These are phyloP conservation scores for Dacryopinax primogenitus DNA, from an alignment of 768 basidiomycete genomes.

Conservation along the genomic window DNA sequence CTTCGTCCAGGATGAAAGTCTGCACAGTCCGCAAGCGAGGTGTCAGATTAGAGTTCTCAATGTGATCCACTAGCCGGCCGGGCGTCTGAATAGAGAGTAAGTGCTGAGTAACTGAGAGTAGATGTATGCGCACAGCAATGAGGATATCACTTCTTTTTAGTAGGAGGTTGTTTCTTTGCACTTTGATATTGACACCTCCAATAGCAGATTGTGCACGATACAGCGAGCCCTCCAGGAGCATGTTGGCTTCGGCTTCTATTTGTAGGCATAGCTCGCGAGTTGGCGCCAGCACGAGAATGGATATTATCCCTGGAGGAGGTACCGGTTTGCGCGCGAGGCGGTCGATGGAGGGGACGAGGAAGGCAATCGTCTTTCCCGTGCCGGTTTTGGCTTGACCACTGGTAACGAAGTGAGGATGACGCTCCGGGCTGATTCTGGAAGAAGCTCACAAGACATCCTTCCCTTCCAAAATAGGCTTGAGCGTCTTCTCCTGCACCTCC, in stretches of 20 bases:
- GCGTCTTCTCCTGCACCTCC: conserved; percentile 24
- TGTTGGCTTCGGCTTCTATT: conserved; percentile 20
- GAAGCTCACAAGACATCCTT: conserved; percentile 19
- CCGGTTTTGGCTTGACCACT: conserved; percentile 34
- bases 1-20: conserved; percentile 33
- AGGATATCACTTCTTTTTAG: conserved; percentile 14
- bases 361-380: conserved; percentile 41
- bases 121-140: conserved; percentile 16
- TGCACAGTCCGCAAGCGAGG: conserved; percentile 31
- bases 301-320: conserved; percentile 18
- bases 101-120: conserved; percentile 23
- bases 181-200: conserved; percentile 34
- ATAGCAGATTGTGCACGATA: conserved; percentile 40
- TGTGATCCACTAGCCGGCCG: conserved; percentile 30
- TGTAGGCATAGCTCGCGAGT: conserved; percentile 27
- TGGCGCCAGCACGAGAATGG: conserved; percentile 29
- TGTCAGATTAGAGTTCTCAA: conserved; percentile 29
- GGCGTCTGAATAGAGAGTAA: conserved; percentile 24
- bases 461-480: conserved; percentile 19
- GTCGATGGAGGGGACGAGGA: conserved; percentile 31
- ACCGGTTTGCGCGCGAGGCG: conserved; percentile 20
- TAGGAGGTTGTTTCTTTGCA: conserved; percentile 21
- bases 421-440: background rate
- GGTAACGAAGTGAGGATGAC: background rate
- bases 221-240: conserved; percentile 31